Evolutionary conservation across 2,329 filamentous ascomycete species (phyloP).

Genomic region (Daldinia sp.): DNA sequence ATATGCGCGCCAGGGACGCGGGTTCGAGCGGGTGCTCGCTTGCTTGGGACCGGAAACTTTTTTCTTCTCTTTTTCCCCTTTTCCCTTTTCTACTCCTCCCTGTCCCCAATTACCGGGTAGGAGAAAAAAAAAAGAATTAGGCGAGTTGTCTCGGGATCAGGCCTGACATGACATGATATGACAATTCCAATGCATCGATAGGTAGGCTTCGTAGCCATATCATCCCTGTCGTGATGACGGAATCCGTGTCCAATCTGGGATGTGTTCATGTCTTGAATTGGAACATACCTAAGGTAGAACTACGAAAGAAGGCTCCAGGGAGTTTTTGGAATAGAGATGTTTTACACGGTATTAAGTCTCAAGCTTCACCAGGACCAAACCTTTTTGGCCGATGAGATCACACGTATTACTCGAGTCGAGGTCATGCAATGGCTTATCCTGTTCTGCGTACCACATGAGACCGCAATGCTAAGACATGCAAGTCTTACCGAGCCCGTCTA

Average conservation of each 20-base stretch:
- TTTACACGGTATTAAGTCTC: conserved; percentile 3
- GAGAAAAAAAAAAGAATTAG: conserved; percentile 43
- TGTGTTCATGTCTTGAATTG: conserved; percentile 10
- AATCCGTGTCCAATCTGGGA: conserved; percentile 7
- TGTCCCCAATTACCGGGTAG: conserved; percentile 34
- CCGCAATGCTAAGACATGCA: conserved; percentile 32
- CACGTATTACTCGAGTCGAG: conserved; percentile 30
- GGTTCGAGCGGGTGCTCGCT: conserved; percentile 32
- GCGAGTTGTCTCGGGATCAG: conserved; percentile 50
- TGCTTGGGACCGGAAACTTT: conserved; percentile 38
- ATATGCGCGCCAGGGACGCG: conserved; percentile 11
- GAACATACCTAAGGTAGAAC: background rate
- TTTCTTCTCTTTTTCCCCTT: conserved; percentile 2
- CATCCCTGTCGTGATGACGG: conserved; percentile 29
- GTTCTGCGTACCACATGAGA: conserved; percentile 32
- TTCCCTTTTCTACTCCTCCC: conserved; percentile 1
- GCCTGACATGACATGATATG: conserved; percentile 43
- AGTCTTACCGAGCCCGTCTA: conserved; percentile 38
- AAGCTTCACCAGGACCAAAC: conserved; percentile 20
- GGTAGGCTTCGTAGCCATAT: conserved; percentile 1
- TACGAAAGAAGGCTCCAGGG: background rate
- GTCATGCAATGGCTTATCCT: conserved; percentile 26
- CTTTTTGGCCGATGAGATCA: conserved; percentile 23
- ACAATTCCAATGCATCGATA: conserved; percentile 24
- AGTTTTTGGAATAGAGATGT: conserved; percentile 4